Base-by-base conservation (phyloP, 805 yeast species). In the Ogataea saltuana region DNA sequence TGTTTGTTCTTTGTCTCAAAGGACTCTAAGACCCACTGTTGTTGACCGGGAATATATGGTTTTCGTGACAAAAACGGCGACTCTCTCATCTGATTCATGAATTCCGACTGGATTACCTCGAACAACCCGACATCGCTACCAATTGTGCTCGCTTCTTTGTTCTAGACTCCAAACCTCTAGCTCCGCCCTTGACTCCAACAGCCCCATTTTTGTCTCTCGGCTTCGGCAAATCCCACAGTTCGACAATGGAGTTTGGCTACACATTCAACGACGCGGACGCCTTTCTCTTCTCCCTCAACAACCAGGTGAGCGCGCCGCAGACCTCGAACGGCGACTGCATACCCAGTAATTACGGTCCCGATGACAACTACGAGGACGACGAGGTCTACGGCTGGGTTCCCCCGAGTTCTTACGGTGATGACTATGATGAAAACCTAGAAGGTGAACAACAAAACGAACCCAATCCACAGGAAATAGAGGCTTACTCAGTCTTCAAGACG, bases 191-290 rank as follows among this genome's bases (percentile, higher is more conserved):
- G 4, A 5, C 28, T 25, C 28, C n/a, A 10, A n/a, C n/a, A n/a
- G n/a, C n/a, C n/a, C n/a, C n/a, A 25, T 13, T 6, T 25, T 12
- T 25, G 28, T 6, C 28, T 11, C 28, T 6, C 28, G 6, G 28
- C 12, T 25, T 12, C n/a, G 28, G 13, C 28, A 4, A 10, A 11
- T 25, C 10, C 28, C 10, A 13, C 28, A 28, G 11, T 18, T 5
- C 23, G 4, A 15, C 7, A 4, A 54, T 53, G 58, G 55, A 49
- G 19, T 48, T 53, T 31, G 51, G 49, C 16, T 59, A 54, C 40
- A 36, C 51, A 9, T 59, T 56, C 40, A 41, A 54, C 25, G 65
- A 61, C 33, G 53, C 62, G n/a, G 60, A 59, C 38, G 49, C 60
- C 5, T 52, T 61, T 29, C 45, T 61, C 36, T 50, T 42, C 25